Evolutionary conservation across 805 yeast species (phyloP).

Genomic region (Saturnispora hagleri): DNA sequence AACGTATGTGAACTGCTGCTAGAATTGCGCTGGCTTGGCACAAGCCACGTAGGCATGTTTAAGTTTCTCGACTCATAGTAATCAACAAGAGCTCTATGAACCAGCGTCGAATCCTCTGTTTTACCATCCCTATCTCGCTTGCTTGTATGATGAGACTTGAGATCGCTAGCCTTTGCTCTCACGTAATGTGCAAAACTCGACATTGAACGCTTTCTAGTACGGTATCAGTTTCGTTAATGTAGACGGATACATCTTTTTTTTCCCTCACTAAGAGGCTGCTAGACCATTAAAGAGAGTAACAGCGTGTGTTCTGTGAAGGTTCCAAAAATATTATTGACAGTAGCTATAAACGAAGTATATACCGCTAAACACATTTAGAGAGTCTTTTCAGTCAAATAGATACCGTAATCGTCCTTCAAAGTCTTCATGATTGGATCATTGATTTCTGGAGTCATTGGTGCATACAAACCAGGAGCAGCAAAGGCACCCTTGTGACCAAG

Average conservation of each 20-base stretch:
- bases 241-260: neutral
- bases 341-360: neutral
- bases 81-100: slow-evolving; percentile 24
- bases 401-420: slow-evolving; percentile 82
- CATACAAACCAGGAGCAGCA: slow-evolving; percentile 74
- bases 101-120: slow-evolving; percentile 26
- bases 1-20: neutral
- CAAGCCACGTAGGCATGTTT: slow-evolving; percentile 25
- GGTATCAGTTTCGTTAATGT: neutral
- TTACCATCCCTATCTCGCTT: slow-evolving; percentile 29
- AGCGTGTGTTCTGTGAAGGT: neutral
- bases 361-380: slow-evolving; percentile 23
- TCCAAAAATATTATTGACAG: neutral
- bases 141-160: slow-evolving; percentile 13
- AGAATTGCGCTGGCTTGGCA: neutral
- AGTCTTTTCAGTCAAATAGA: slow-evolving; percentile 84
- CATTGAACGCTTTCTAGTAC: neutral
- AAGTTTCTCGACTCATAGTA: slow-evolving; percentile 19
- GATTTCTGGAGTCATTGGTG: slow-evolving; percentile 87
- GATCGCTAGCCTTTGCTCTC: slow-evolving; percentile 3
- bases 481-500: slow-evolving; percentile 58
- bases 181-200: slow-evolving; percentile 2
- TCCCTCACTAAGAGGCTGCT: neutral
- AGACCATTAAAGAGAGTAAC: neutral
- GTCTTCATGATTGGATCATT: slow-evolving; percentile 86